phyloP scores from a whole-genome alignment of 495 filamentous ascomycete genomes.

The Friedmanniomyces simplex region DNA sequence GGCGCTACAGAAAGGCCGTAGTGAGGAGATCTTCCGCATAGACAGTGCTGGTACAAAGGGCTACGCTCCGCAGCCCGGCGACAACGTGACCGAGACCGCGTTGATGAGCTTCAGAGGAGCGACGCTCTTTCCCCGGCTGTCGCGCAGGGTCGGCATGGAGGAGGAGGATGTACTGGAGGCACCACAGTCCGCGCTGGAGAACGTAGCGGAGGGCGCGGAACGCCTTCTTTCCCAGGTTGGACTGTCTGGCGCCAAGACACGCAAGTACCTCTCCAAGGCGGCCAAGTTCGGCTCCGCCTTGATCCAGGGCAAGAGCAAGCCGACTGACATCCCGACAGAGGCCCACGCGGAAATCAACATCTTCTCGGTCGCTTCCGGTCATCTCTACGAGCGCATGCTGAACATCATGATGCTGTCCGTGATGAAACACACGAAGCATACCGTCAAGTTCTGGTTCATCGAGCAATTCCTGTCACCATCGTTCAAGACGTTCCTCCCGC shows the following conservation, averaged over 20 bases:
- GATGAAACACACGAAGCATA: slow-evolving; percentile 89
- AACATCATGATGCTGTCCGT: slow-evolving; percentile 99
- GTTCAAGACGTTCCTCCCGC: slow-evolving; percentile 85
- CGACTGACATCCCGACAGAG: slow-evolving; percentile 33
- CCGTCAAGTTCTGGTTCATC: slow-evolving; percentile 99
- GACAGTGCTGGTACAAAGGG: slow-evolving; percentile 74
- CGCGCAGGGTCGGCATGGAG: slow-evolving; percentile 73
- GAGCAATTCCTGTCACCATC: slow-evolving; percentile 96
- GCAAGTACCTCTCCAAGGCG: slow-evolving; percentile 30
- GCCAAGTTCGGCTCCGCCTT: slow-evolving; percentile 19
- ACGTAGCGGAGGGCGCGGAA: slow-evolving; percentile 69
- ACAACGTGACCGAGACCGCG: slow-evolving; percentile 70
- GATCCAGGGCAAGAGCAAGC: slow-evolving; percentile 14
- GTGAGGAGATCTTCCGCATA: slow-evolving; percentile 79
- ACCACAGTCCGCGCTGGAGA: slow-evolving; percentile 46
- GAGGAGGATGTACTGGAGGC: slow-evolving; percentile 74
- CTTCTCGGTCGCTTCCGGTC: slow-evolving; percentile 94
- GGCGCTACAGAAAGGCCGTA: slow-evolving; percentile 69
- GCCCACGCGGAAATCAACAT: slow-evolving; percentile 96
- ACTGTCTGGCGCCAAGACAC: slow-evolving; percentile 25
- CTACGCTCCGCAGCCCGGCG: slow-evolving; percentile 57
- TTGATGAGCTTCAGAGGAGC: slow-evolving; percentile 88
- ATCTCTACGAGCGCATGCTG: slow-evolving; percentile 98
- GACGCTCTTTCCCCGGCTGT: slow-evolving; percentile 82
- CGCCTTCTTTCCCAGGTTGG: slow-evolving; percentile 60